A percentile compares a stretch with the other conserved stretches of the same genome.
Conservation (phyloP, 352 stramenopile species). For the Phytophthora idaei region DNA sequence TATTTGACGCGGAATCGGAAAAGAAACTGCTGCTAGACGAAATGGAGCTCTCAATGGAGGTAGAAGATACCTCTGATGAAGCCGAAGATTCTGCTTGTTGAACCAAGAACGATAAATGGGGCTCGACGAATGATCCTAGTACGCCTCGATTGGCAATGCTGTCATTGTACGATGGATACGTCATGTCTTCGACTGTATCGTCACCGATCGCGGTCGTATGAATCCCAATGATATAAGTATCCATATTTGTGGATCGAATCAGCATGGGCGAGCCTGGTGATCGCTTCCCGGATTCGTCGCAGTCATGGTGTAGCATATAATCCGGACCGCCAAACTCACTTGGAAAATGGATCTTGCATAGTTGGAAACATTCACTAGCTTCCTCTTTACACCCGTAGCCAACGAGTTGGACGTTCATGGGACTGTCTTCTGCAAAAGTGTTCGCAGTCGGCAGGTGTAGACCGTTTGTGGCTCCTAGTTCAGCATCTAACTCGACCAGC, state of each 20-base stretch:
- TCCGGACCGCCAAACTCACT: constrained; percentile 42
- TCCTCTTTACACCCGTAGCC: constrained; percentile 39
- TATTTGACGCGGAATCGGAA: constrained; percentile 11
- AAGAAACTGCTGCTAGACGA: constrained; percentile 14
- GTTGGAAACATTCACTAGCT: constrained; percentile 41
- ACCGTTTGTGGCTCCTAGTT: constrained; percentile 41
- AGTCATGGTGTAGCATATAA: constrained; percentile 68
- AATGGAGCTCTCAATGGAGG: neutral
- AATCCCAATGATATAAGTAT: constrained; percentile 73
- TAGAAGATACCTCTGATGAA: constrained; percentile 2
- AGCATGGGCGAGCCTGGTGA: constrained; percentile 63
- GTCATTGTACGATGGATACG: constrained; percentile 35
- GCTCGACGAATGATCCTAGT: constrained; percentile 55
- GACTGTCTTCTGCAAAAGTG: constrained; percentile 35
- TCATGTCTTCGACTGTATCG: constrained; percentile 7
- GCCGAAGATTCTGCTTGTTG: constrained; percentile 5
- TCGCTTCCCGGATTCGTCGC: constrained; percentile 52
- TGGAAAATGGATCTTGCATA: constrained; percentile 58
- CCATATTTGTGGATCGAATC: constrained; percentile 54
- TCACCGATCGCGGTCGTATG: constrained; percentile 52
- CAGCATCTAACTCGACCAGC: constrained; percentile 59
- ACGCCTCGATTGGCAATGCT: constrained; percentile 56
- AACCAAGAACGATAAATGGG: constrained; percentile 46
- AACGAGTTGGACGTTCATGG: constrained; percentile 62
- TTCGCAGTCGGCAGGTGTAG: constrained; percentile 42